A percentile compares a stretch with the other conserved stretches of the same genome.
Conservation (phyloP, 495 filamentous ascomycete species). For the Penicillium mononematosum region DNA sequence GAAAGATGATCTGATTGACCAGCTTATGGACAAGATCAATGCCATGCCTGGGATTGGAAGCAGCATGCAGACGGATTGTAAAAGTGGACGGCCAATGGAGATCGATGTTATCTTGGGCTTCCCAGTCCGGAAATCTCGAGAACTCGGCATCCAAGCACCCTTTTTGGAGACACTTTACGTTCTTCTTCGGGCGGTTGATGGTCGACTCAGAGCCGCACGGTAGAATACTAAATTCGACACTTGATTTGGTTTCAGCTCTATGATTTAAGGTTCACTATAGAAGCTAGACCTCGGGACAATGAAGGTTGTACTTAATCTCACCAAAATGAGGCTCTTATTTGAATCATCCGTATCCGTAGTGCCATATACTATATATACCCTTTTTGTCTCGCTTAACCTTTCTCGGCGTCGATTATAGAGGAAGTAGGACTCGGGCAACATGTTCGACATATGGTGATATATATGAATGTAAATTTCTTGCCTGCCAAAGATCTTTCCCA, state of each 20-base stretch:
- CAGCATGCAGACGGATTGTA: slow-evolving; percentile 56
- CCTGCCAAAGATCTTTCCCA: not conserved
- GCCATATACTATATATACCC: slow-evolving; percentile 4
- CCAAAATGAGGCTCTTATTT: not conserved
- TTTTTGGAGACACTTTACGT: slow-evolving; percentile 49
- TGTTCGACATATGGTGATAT: not conserved
- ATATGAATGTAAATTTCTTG: not conserved
- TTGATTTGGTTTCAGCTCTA: not conserved
- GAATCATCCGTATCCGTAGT: not conserved
- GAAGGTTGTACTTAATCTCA: not conserved
- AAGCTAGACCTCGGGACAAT: not conserved
- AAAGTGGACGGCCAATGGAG: slow-evolving; percentile 51
- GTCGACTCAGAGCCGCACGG: slow-evolving; percentile 20
- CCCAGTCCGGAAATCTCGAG: slow-evolving; percentile 48
- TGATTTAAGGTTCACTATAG: not conserved
- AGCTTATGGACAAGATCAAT: slow-evolving; percentile 43
- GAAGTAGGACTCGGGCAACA: not conserved
- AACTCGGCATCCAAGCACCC: slow-evolving; percentile 48
- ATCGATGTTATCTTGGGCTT: slow-evolving; percentile 57
- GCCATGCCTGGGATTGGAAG: slow-evolving; percentile 44
- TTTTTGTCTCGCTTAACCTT: not conserved
- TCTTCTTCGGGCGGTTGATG: slow-evolving; percentile 26
- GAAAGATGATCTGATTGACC: slow-evolving; percentile 38
- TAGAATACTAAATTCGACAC: not conserved
- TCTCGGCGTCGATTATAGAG: not conserved